Evolutionary conservation across 805 yeast species (phyloP).

Genomic region (Schwanniomyces yamadae): DNA sequence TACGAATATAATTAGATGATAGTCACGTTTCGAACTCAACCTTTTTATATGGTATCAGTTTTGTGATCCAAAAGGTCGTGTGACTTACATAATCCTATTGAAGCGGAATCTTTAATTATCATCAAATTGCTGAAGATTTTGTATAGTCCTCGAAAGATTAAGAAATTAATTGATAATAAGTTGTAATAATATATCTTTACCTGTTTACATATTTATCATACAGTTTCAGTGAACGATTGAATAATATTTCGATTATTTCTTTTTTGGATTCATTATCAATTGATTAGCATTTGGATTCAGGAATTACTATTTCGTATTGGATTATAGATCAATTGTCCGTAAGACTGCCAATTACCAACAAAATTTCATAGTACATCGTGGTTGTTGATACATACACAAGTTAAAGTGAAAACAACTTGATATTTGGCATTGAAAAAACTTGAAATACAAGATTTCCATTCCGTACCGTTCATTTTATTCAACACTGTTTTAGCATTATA

Average conservation of each 20-base stretch:
- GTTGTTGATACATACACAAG: no score
- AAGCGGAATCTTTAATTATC: not conserved
- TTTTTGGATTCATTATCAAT: slow-evolving; percentile 1
- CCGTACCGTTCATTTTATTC: slow-evolving; percentile 1
- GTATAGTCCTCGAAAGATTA: slow-evolving; percentile 2
- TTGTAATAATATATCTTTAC: slow-evolving; percentile 3
- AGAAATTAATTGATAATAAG: not conserved
- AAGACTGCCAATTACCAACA: not conserved
- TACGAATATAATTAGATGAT: no score
- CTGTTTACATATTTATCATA: no score
- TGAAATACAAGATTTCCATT: not conserved
- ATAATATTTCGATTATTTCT: not conserved
- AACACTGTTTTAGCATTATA: not conserved
- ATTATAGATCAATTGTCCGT: not conserved
- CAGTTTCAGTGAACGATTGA: no score
- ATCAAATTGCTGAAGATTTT: slow-evolving; percentile 5
- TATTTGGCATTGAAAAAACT: not conserved
- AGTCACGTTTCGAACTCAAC: slow-evolving; percentile 1
- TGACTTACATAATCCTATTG: not conserved
- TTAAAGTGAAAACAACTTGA: not conserved
- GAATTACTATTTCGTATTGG: slow-evolving; percentile 2
- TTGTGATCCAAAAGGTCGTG: not conserved
- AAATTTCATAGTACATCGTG: not conserved
- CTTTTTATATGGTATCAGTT: no score
- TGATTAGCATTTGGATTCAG: not conserved